Evolutionary conservation across 768 basidiomycete species (phyloP).

Genomic region (Coprinopsis sp.): DNA sequence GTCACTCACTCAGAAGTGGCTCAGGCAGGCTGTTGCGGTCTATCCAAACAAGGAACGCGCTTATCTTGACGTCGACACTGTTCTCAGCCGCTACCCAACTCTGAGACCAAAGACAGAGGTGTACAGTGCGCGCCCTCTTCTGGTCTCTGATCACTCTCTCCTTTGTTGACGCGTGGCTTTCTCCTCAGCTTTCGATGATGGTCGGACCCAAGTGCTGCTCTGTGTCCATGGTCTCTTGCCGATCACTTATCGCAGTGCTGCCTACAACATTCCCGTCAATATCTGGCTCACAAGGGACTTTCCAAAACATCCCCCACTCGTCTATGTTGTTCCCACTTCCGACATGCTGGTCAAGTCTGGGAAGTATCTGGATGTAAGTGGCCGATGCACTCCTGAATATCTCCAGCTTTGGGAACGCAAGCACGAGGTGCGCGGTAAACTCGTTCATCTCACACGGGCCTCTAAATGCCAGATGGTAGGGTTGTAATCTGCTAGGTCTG

Average conservation of each 20-base stretch:
- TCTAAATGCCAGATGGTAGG: conserved; percentile 39
- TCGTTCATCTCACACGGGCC: conserved; percentile 11
- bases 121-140: conserved; percentile 50
- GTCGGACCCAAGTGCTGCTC: conserved; percentile 86
- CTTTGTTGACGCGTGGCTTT: conserved; percentile 10
- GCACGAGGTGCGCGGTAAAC: conserved; percentile 59
- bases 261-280: conserved; percentile 93
- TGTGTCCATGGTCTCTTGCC: conserved; percentile 90
- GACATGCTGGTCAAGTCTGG: conserved; percentile 86
- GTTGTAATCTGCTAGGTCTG: conserved; percentile 69
- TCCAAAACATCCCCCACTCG: conserved; percentile 76
- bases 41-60: conserved; percentile 57
- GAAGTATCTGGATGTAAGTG: conserved; percentile 75
- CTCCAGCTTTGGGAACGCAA: conserved; percentile 76
- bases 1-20: conserved; percentile 55
- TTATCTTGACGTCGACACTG: conserved; percentile 56
- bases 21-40: conserved; percentile 54
- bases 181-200: conserved; percentile 82
- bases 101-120: conserved; percentile 78
- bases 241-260: conserved; percentile 65
- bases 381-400: conserved; percentile 65
- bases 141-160: background rate
- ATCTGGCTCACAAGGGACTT: conserved; percentile 86
- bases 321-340: conserved; percentile 86
- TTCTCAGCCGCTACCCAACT: conserved; percentile 48